Percentiles rank a stretch among this genome's conserved stretches.
Conservation (phyloP, 108 stramenopile species). For the Aurantiochytrium sp. region DNA sequence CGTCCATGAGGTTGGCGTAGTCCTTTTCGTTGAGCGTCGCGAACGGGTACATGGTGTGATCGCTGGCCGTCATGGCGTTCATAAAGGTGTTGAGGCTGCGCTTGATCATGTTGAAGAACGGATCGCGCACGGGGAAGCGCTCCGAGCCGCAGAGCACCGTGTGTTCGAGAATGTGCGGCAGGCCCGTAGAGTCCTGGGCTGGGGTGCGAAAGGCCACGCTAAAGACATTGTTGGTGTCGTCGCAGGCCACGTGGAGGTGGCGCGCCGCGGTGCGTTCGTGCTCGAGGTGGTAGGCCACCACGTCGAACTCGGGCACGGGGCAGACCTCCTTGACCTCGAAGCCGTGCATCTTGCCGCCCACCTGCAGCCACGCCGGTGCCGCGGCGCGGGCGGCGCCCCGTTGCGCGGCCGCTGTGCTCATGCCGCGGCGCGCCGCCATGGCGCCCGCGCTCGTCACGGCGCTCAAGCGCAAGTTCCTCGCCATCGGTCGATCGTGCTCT, state of each 20-base stretch:
- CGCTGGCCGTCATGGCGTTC: conserved; percentile 98
- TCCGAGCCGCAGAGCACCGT: conserved; percentile 89
- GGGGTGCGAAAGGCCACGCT: conserved; percentile 97
- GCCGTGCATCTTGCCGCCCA: conserved; percentile 54
- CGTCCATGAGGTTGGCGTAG: conserved; percentile 97
- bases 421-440: background rate
- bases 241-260: conserved; percentile 73
- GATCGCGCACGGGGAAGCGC: conserved; percentile 93
- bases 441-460: no score
- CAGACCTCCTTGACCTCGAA: conserved; percentile 72
- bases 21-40: conserved; percentile 91
- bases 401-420: background rate
- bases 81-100: conserved; percentile 90
- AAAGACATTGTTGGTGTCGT: conserved; percentile 97
- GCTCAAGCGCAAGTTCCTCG: no score
- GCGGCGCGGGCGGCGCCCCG: conserved; percentile 60
- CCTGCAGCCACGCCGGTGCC: conserved; percentile 66
- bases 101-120: conserved; percentile 92
- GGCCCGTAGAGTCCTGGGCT: conserved; percentile 84
- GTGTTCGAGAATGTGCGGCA: conserved; percentile 98
- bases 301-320: conserved; percentile 38
- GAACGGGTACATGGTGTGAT: conserved; percentile 94
- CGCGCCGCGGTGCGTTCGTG: conserved; percentile 84
- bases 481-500: no score
- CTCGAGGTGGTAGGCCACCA: conserved; percentile 20